Base-by-base conservation (phyloP, 2,329 filamentous ascomycete genomes). In the Paecilomyces sp. region DNA sequence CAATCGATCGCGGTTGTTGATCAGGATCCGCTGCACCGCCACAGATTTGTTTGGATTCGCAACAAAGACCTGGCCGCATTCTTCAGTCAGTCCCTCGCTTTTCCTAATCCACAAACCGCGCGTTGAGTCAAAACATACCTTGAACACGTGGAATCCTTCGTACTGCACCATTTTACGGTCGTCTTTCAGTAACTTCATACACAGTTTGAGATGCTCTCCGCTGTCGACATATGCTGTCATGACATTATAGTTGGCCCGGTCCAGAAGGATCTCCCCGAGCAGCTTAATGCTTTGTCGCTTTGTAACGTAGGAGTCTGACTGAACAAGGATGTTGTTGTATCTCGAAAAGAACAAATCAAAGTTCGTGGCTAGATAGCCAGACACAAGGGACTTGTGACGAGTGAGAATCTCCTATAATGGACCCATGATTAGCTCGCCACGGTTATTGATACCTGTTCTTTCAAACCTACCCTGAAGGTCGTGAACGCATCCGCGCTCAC, bases 141-240 rank as follows among this genome's bases (percentile, higher is more conserved):
- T 99, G 83, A 99, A 99, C 51, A 99, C 93, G 73, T 99, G 94
- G 74, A 99, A 99, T 7, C 92, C 94, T 75, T 99, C 94, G 74
- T 99, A 99, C 76, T 97, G 94, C 63, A 99, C 94, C 92, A 99
- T 99, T 76, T 96, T 94, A 67, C 93, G 86, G 75, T 97, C 93
- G 74, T 97, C 94, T 66, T 92, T 88, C 62, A 99, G 80, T 61
- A 99, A 82, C 75, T 96, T 97, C 94, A 99, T 99, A 79, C 92
- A 94, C 64, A 97, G 89, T 79, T 99, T 99, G 67, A 99, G 84
- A 71, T 99, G 92, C 72, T 97, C 93, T 61, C 92, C 92, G 55
- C 89, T 88, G 74, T 96, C 92, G 60, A 99, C 94, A 72, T 97
- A 99, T 63, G 89, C 87, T 60, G 93, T 97, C 94, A 99, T 99